These are phyloP conservation scores for Cyberlindnera petersonii DNA, from an alignment of 805 yeast genomes.

Conservation along the genomic window DNA sequence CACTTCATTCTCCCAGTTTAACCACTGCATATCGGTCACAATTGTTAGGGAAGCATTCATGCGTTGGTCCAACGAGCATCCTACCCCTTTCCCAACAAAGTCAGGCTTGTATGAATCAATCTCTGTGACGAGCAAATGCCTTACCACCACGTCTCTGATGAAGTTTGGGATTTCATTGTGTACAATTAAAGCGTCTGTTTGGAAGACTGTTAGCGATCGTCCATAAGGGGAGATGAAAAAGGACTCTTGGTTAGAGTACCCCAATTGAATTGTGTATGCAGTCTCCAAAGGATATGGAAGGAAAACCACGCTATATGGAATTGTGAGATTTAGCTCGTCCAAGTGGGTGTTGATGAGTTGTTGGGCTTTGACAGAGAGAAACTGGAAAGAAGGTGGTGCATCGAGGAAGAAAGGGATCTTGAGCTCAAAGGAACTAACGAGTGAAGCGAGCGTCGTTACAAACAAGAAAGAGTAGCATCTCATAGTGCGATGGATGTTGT, in stretches of 20 bases:
- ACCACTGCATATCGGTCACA: conserved; percentile 3
- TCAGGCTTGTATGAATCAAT: neutral
- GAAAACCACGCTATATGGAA: conserved; percentile 5
- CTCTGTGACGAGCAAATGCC: conserved; percentile 9
- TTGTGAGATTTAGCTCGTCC: neutral
- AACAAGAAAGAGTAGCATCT: no score
- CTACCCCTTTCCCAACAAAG: neutral
- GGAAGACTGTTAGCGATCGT: conserved; percentile 8
- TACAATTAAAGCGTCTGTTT: conserved; percentile 17
- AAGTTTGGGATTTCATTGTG: conserved; percentile 11
- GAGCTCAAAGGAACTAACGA: conserved; percentile 4
- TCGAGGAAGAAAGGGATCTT: conserved; percentile 14
- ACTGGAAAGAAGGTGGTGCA: conserved; percentile 8
- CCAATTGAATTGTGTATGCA: conserved; percentile 7
- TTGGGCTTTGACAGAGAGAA: conserved; percentile 8
- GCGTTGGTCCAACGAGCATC: conserved; percentile 1
- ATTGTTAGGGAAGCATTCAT: conserved; percentile 3
- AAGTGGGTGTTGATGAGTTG: conserved; percentile 7
- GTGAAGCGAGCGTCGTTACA: neutral
- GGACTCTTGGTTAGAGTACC: conserved; percentile 8
- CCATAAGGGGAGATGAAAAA: conserved; percentile 16
- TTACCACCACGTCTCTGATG: conserved; percentile 11
- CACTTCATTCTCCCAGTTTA: conserved; percentile 16
- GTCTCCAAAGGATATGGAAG: conserved; percentile 1
- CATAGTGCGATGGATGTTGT: no score